Evolutionary conservation across 2,329 filamentous ascomycete genomes (phyloP), one percentile per base, ranked within the genome.

Genomic region (Thielaviopsis musarum): DNA sequence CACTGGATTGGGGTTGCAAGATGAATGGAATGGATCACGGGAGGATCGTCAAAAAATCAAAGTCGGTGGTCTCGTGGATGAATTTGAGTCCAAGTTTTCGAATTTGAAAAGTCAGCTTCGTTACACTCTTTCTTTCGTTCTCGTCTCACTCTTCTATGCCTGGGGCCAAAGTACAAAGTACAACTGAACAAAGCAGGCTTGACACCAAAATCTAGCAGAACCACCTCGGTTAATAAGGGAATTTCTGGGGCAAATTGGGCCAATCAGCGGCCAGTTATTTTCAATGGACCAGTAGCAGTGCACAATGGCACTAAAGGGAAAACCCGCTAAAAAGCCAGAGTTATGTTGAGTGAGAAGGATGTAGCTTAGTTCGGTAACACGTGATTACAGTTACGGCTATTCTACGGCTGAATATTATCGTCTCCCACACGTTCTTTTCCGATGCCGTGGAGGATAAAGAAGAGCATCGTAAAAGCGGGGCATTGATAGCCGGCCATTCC

Each of bases 161-260:
- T 52, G 22, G 45, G 41, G 41, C 26, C 28, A 57, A 52, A 51
- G 19, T 56, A 12, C 12, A 28, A 6, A 15, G 24, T 22, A 56
- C 54, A 52, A 38, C 30, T 34, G 30, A 34, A 34, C 10, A 34
- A 34, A 34, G 30, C 30, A 34, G n/a, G 30, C 30, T 49, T 30
- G 26, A 26, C 52, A 55, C 49, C 51, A 56, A 56, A 21, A 56
- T 52, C 54, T 17, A 56, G 28, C 41, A 45, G 53, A 58, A 58
- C 57, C 60, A 62, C 60, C 60, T 62, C 60, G 60, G 60, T 57
- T 62, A 62, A 57, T 52, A 52, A 54, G 55, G 51, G 56, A 26
- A 56, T 41, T 48, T 48, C 22, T 57, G 38, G 26, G 54, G 49
- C 30, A 26, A 19, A 22, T 49, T 24, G 28, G 45, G 41, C 60